phyloP scores from a whole-genome alignment of 2,329 filamentous ascomycete genomes.

The Fusarium tupiense region DNA sequence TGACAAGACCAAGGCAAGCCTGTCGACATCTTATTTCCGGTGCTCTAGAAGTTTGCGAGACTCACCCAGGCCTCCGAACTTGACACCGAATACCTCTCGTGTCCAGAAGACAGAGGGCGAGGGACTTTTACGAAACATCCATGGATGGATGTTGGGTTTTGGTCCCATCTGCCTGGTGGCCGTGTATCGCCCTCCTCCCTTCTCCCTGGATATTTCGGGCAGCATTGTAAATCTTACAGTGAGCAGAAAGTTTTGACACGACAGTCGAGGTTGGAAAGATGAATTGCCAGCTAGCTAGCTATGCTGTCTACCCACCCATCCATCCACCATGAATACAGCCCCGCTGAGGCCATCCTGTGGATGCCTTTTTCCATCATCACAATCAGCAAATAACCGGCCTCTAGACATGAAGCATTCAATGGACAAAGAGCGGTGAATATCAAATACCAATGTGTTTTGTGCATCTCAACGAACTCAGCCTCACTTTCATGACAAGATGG shows the following conservation, averaged over 20 bases:
- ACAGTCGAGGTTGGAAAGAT: not conserved
- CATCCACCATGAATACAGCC: slow-evolving; percentile 11
- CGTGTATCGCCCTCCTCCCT: not conserved
- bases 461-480: slow-evolving; percentile 11
- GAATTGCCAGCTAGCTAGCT: not conserved
- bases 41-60: not conserved
- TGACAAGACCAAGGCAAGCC: not conserved
- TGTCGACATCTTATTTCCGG: not conserved
- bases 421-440: slow-evolving; percentile 23
- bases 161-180: not conserved
- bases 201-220: not conserved
- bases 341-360: slow-evolving; percentile 28
- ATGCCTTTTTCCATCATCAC: slow-evolving; percentile 15
- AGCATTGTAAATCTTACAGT: not conserved
- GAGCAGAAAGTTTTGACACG: not conserved
- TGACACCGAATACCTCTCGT: not conserved
- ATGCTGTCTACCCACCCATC: slow-evolving; percentile 7
- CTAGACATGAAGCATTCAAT: not conserved
- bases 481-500: not conserved
- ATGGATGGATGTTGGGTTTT: not conserved
- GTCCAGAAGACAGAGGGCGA: not conserved
- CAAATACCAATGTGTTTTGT: not conserved
- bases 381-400: slow-evolving; percentile 1
- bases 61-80: too few relatives aligned
- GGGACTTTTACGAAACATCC: not conserved